Evolutionary conservation across 495 filamentous ascomycete species (phyloP).

Genomic region (Chlorociboria aeruginascens): DNA sequence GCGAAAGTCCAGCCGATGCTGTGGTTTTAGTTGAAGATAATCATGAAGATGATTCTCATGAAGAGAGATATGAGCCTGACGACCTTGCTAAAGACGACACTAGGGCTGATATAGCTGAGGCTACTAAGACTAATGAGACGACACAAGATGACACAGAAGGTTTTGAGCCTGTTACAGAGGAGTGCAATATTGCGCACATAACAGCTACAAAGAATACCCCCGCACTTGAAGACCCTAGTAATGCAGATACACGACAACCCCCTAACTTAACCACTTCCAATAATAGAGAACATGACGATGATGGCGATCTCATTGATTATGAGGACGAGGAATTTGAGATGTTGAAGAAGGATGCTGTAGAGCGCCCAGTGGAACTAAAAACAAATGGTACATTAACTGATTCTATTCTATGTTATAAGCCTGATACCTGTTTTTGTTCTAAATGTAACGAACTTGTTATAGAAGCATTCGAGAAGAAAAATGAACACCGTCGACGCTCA

Average conservation of each 20-base stretch:
- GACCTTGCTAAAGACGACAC: neutral
- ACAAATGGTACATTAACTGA: conserved; percentile 10
- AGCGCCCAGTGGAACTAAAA: conserved; percentile 9
- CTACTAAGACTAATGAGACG: neutral
- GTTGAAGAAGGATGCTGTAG: conserved; percentile 18
- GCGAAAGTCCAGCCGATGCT: conserved; percentile 14
- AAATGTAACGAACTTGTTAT: conserved; percentile 14
- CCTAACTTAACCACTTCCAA: neutral
- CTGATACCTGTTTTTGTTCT: conserved; percentile 14
- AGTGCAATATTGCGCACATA: neutral
- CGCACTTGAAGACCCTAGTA: no score
- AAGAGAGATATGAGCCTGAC: neutral
- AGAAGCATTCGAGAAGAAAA: conserved; percentile 9
- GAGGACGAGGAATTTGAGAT: conserved; percentile 28
- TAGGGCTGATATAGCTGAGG: neutral
- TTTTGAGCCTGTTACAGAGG: no score
- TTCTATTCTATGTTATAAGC: conserved; percentile 16
- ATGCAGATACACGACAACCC: no score
- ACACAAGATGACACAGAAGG: no score
- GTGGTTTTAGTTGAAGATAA: neutral
- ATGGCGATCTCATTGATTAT: conserved; percentile 26
- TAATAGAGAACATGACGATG: conserved; percentile 18
- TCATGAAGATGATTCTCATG: neutral
- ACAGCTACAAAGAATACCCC: no score
- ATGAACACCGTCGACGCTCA: conserved; percentile 14